Evolutionary conservation across 2,329 filamentous ascomycete species (phyloP).

Genomic region (Falciphora oryzae): DNA sequence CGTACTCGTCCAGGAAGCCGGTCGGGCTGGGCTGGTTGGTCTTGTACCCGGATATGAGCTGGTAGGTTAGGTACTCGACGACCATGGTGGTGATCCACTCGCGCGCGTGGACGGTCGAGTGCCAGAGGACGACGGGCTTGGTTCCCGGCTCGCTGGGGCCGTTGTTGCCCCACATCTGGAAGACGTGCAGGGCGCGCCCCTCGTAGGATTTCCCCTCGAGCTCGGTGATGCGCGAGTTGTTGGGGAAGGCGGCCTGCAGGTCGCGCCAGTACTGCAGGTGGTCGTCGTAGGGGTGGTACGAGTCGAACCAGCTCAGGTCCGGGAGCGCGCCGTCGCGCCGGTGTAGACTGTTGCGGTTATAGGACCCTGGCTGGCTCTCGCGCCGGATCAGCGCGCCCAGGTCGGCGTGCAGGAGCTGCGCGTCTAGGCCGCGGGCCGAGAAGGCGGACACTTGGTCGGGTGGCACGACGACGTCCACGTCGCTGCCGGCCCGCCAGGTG

Average conservation of each 20-base stretch:
- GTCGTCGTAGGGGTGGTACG: slow-evolving; percentile 41
- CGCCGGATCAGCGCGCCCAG: slow-evolving; percentile 20
- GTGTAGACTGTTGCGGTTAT: slow-evolving; percentile 11
- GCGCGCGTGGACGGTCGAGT: slow-evolving; percentile 46
- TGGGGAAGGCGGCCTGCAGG: slow-evolving; percentile 31
- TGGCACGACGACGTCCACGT: slow-evolving; percentile 7
- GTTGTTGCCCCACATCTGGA: slow-evolving; percentile 42
- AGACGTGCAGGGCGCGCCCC: slow-evolving; percentile 50
- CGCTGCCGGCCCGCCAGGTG: not conserved
- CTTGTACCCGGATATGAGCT: slow-evolving; percentile 38
- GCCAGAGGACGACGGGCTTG: slow-evolving; percentile 42
- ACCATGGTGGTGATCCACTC: slow-evolving; percentile 52
- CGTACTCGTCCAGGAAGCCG: slow-evolving; percentile 47
- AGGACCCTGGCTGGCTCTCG: slow-evolving; percentile 21
- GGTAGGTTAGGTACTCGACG: slow-evolving; percentile 40
- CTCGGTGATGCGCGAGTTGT: slow-evolving; percentile 39
- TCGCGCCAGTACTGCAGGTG: slow-evolving; percentile 37
- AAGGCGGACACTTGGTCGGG: slow-evolving; percentile 4
- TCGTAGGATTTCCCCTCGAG: slow-evolving; percentile 36
- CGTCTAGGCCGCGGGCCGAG: slow-evolving; percentile 3
- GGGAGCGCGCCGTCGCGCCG: slow-evolving; percentile 20
- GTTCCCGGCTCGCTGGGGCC: slow-evolving; percentile 26
- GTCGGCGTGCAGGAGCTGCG: slow-evolving; percentile 19
- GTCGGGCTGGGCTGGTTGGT: slow-evolving; percentile 29
- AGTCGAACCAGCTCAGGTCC: slow-evolving; percentile 35